These are phyloP conservation scores for Trichoderma pleuroti DNA, from an alignment of 2,329 filamentous ascomycete genomes.

Conservation along the genomic window DNA sequence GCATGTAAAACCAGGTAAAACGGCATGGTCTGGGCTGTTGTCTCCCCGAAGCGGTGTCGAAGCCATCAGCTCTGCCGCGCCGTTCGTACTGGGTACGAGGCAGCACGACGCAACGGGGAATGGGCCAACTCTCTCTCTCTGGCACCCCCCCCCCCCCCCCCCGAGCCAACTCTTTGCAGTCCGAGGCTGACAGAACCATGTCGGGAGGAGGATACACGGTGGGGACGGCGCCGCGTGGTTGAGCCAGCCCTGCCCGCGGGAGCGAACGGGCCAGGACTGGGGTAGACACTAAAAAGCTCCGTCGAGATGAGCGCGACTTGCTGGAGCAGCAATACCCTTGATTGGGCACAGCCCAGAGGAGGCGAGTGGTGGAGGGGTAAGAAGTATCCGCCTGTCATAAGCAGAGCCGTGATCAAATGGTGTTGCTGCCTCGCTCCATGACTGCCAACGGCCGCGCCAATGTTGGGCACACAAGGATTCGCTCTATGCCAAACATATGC, in stretches of 20 bases:
- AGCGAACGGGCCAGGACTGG: slow-evolving; percentile 18
- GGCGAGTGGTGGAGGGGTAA: slow-evolving; percentile 5
- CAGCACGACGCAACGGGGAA: background rate
- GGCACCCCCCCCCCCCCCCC: no score
- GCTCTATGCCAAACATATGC: background rate
- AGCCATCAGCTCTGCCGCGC: slow-evolving; percentile 17
- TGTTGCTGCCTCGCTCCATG: slow-evolving; percentile 9
- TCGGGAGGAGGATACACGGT: slow-evolving; percentile 10
- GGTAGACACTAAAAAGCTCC: slow-evolving; percentile 18
- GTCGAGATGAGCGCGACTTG: slow-evolving; percentile 15
- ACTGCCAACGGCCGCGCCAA: slow-evolving; percentile 5
- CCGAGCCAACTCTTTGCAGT: background rate
- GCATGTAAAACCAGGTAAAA: slow-evolving; percentile 25
- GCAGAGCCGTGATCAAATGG: slow-evolving; percentile 11
- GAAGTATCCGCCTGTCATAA: slow-evolving; percentile 9
- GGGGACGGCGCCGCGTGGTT: slow-evolving; percentile 20
- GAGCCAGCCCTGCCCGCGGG: slow-evolving; percentile 20
- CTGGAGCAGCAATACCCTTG: background rate
- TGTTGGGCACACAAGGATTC: slow-evolving; percentile 18
- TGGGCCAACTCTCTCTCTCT: slow-evolving; percentile 16
- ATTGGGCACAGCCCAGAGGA: slow-evolving; percentile 14
- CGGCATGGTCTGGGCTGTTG: slow-evolving; percentile 8
- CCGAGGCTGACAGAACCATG: slow-evolving; percentile 21
- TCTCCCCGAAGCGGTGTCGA: slow-evolving; percentile 15
- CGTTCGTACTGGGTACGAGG: slow-evolving; percentile 8